Percentiles rank a stretch among this genome's conserved stretches.
Conservation (phyloP, 2,329 filamentous ascomycete genomes). For the Thielaviopsis ethacetica region DNA sequence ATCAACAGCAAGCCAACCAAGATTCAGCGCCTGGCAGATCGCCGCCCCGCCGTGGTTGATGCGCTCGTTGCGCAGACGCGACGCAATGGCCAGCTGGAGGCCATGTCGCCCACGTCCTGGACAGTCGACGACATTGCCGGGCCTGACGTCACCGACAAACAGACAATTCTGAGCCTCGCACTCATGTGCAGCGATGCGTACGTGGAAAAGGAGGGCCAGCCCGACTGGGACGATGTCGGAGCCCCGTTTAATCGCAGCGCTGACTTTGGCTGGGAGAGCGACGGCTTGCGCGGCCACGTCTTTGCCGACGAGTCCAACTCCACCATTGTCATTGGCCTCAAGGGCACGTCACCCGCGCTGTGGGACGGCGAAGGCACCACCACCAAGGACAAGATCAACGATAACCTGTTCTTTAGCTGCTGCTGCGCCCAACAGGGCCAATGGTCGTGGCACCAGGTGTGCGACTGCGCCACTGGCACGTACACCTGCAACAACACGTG, state of each 20-base stretch:
- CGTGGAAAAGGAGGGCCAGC: slow-evolving; percentile 50
- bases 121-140: slow-evolving; percentile 60
- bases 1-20: slow-evolving; percentile 47
- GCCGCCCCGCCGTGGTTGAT: slow-evolving; percentile 61
- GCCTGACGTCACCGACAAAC: slow-evolving; percentile 72
- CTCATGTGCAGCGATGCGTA: slow-evolving; percentile 86
- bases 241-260: slow-evolving; percentile 68
- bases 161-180: slow-evolving; percentile 69
- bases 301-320: slow-evolving; percentile 75
- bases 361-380: slow-evolving; percentile 97
- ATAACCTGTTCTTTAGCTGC: slow-evolving; percentile 96
- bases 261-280: slow-evolving; percentile 83
- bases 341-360: slow-evolving; percentile 77
- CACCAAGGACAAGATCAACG: slow-evolving; percentile 93
- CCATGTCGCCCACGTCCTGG: slow-evolving; percentile 63
- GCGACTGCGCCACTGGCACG: slow-evolving; percentile 74
- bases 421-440: slow-evolving; percentile 91
- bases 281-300: slow-evolving; percentile 82
- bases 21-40: slow-evolving; percentile 70
- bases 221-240: slow-evolving; percentile 72
- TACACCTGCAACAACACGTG: slow-evolving; percentile 91
- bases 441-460: slow-evolving; percentile 80
- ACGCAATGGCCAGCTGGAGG: slow-evolving; percentile 47
- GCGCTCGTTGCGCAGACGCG: slow-evolving; percentile 59
- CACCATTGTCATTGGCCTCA: slow-evolving; percentile 81